Evolutionary conservation across 2,329 filamentous ascomycete genomes (phyloP).

Genomic region (Trichoderma simmonsii): DNA sequence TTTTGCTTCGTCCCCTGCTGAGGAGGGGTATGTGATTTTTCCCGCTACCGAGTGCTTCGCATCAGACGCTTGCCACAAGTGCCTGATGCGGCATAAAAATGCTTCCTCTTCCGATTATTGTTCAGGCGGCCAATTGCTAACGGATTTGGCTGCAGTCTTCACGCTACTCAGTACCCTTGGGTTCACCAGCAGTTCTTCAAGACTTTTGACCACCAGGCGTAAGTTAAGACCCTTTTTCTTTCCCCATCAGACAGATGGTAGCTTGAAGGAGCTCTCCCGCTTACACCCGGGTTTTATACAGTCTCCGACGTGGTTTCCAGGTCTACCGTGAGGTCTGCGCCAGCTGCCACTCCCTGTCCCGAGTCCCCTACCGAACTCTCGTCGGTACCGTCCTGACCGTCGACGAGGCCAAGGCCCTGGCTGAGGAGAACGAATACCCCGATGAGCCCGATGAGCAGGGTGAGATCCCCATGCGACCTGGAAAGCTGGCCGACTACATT

Average conservation of each 20-base stretch:
- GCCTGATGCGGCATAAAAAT: conserved; percentile 36
- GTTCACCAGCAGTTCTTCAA: conserved; percentile 88
- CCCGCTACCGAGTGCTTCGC: conserved; percentile 2
- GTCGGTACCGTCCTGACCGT: conserved; percentile 92
- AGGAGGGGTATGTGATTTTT: conserved; percentile 83
- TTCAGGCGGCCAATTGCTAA: conserved; percentile 28
- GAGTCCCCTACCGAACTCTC: conserved; percentile 88
- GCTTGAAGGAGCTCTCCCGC: neutral
- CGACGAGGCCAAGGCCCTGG: conserved; percentile 95
- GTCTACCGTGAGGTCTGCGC: conserved; percentile 99
- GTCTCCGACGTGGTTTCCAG: conserved; percentile 97
- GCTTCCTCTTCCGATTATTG: conserved; percentile 22
- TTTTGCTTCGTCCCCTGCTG: conserved; percentile 85
- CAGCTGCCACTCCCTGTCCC: conserved; percentile 92
- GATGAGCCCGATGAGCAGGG: conserved; percentile 97
- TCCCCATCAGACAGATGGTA: neutral
- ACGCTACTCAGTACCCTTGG: conserved; percentile 91
- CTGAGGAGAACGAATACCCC: conserved; percentile 98
- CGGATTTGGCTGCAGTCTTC: conserved; percentile 62
- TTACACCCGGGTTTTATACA: conserved; percentile 35
- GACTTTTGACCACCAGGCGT: conserved; percentile 97
- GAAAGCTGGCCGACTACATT: conserved; percentile 98
- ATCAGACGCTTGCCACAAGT: neutral
- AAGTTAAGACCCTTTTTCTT: conserved; percentile 43
- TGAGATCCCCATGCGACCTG: conserved; percentile 96